Evolutionary conservation across 805 yeast species (phyloP).

Genomic region (Isabelozyma gotoi): DNA sequence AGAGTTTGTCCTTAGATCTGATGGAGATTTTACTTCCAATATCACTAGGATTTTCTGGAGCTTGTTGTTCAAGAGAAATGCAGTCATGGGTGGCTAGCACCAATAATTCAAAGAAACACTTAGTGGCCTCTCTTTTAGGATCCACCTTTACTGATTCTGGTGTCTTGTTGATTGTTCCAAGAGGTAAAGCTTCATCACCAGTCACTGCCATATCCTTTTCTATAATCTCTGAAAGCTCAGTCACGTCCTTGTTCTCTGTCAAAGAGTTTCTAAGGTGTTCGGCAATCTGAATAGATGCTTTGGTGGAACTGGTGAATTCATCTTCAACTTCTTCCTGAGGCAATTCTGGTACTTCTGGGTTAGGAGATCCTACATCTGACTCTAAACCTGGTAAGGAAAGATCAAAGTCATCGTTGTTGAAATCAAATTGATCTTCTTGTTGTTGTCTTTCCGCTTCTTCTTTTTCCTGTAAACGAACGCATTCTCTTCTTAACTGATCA

Average conservation of each 20-base stretch:
- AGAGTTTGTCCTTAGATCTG: conserved; percentile 41
- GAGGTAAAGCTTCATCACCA: conserved; percentile 15
- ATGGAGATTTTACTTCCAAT: conserved; percentile 63
- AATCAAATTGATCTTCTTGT: conserved; percentile 14
- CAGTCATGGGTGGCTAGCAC: conserved; percentile 80
- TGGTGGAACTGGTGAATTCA: conserved; percentile 32
- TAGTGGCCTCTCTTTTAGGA: conserved; percentile 60
- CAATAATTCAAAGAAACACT: conserved; percentile 77
- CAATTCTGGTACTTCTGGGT: not conserved
- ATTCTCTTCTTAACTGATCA: conserved; percentile 24
- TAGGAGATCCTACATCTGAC: conserved; percentile 2
- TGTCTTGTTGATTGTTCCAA: conserved; percentile 16
- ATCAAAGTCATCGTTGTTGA: conserved; percentile 19
- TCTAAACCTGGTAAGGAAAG: conserved; percentile 21
- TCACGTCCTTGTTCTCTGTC: conserved; percentile 13
- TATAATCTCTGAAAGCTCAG: conserved; percentile 40
- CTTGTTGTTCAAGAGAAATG: conserved; percentile 58
- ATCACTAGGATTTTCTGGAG: conserved; percentile 17
- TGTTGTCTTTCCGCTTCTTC: conserved; percentile 12
- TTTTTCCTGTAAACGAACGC: conserved; percentile 24
- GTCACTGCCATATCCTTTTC: conserved; percentile 28
- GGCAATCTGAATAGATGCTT: conserved; percentile 57
- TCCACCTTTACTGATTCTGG: conserved; percentile 20
- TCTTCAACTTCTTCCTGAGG: conserved; percentile 13
- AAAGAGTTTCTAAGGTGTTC: conserved; percentile 39